phyloP scores from a whole-genome alignment of 2,329 filamentous ascomycete genomes.

The Torrubiella hemipterigena region DNA sequence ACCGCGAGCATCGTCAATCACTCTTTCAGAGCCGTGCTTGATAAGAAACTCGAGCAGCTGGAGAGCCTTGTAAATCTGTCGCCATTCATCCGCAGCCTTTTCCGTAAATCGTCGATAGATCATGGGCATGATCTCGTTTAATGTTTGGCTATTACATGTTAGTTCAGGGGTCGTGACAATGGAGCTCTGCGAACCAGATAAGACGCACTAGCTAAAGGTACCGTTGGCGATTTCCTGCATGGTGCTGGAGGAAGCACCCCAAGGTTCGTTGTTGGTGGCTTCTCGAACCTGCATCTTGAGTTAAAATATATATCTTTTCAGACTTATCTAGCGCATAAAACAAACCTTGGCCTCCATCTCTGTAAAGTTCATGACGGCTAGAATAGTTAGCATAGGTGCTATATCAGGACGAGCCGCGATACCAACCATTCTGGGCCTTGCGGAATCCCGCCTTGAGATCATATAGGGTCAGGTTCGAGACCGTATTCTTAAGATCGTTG shows the following conservation, averaged over 20 bases:
- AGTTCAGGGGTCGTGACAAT: constrained; percentile 6
- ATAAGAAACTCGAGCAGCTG: constrained; percentile 94
- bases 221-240: constrained; percentile 99
- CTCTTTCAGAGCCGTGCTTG: constrained; percentile 94
- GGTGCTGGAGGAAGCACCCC: constrained; percentile 70
- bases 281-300: constrained; percentile 65
- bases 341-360: constrained; percentile 70
- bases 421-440: constrained; percentile 98
- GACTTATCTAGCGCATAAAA: constrained; percentile 6
- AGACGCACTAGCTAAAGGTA: constrained; percentile 88
- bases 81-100: constrained; percentile 96
- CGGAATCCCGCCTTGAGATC: constrained; percentile 90
- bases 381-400: constrained; percentile 15
- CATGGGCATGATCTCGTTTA: constrained; percentile 99
- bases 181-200: constrained; percentile 11
- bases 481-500: constrained; percentile 71
- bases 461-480: constrained; percentile 87
- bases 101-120: constrained; percentile 99
- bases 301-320: constrained; percentile 3
- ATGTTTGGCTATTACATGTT: constrained; percentile 56
- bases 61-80: constrained; percentile 97
- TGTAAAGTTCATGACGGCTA: constrained; percentile 96
- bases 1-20: constrained; percentile 92
- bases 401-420: constrained; percentile 18
- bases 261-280: constrained; percentile 97